These are phyloP conservation scores for Hypsizygus ulmarius DNA, from an alignment of 1,284 basidiomycete genomes.

Conservation along the genomic window DNA sequence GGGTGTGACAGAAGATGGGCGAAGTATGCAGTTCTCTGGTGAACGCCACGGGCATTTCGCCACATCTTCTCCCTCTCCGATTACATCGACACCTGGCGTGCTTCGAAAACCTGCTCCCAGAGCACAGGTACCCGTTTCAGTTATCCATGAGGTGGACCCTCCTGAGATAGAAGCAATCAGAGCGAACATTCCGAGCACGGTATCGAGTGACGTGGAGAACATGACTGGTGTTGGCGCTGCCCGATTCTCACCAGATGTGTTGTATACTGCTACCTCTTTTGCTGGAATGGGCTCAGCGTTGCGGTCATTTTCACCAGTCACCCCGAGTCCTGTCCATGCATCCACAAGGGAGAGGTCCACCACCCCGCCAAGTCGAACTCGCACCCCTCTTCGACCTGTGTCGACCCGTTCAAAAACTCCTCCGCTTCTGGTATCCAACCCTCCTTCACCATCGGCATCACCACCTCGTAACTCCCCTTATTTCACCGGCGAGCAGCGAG, in stretches of 20 bases:
- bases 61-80: constrained; percentile 3
- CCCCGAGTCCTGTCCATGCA: constrained; percentile 2
- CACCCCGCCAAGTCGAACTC: constrained; percentile 12
- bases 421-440: constrained; percentile 22
- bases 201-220: constrained; percentile 49
- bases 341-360: constrained; percentile 13
- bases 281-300: constrained; percentile 8
- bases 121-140: constrained; percentile 62
- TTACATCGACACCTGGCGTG: constrained; percentile 24
- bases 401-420: constrained; percentile 28
- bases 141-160: constrained; percentile 41
- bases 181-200: constrained; percentile 47
- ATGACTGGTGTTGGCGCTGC: constrained; percentile 62
- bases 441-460: constrained; percentile 21
- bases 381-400: constrained; percentile 20
- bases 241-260: constrained; percentile 30
- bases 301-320: background rate
- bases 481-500: background rate
- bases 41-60: constrained; percentile 7
- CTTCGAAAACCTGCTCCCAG: constrained; percentile 58
- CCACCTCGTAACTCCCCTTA: background rate
- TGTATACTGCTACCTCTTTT: constrained; percentile 32
- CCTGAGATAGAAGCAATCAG: constrained; percentile 35
- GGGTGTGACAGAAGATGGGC: constrained; percentile 28
- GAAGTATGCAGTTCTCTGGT: constrained; percentile 11